A percentile compares a stretch with the other conserved stretches of the same genome.
Conservation (phyloP, 2,329 filamentous ascomycete genomes). For the Calonectria montana region DNA sequence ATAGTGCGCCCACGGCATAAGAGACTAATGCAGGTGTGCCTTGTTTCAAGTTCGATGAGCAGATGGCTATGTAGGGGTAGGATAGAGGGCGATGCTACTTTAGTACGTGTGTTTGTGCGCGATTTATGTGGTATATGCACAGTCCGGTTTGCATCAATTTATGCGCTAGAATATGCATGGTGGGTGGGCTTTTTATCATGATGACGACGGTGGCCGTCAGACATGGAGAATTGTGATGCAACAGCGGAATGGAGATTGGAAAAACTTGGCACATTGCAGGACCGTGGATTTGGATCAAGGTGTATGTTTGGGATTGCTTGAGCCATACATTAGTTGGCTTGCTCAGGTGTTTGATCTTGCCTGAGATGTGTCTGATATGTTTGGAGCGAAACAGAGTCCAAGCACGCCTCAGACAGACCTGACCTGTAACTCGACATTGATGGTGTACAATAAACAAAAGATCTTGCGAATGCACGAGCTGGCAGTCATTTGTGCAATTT, state of each 20-base stretch:
- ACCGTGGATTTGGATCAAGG: not conserved
- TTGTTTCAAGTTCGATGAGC: conserved; percentile 36
- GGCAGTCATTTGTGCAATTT: not conserved
- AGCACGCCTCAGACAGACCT: not conserved
- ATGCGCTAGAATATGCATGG: not conserved
- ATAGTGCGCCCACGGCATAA: conserved; percentile 36
- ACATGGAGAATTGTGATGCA: not conserved
- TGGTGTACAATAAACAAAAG: not conserved
- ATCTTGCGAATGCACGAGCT: not conserved
- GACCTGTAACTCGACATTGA: not conserved
- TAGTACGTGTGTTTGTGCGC: not conserved
- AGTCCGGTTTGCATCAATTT: not conserved
- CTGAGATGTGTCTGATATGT: not conserved
- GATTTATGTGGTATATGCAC: not conserved
- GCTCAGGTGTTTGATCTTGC: not conserved
- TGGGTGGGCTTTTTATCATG: not conserved
- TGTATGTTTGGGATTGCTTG: not conserved
- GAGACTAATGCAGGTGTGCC: conserved; percentile 36
- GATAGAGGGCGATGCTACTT: not conserved
- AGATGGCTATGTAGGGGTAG: not conserved
- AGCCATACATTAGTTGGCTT: not conserved
- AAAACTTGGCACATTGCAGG: not conserved
- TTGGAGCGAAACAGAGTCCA: conserved; percentile 3
- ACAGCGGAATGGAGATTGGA: not conserved
- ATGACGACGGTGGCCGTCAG: not conserved